phyloP scores from a whole-genome alignment of 129 eudicot species.

The Lonicera japonica region DNA sequence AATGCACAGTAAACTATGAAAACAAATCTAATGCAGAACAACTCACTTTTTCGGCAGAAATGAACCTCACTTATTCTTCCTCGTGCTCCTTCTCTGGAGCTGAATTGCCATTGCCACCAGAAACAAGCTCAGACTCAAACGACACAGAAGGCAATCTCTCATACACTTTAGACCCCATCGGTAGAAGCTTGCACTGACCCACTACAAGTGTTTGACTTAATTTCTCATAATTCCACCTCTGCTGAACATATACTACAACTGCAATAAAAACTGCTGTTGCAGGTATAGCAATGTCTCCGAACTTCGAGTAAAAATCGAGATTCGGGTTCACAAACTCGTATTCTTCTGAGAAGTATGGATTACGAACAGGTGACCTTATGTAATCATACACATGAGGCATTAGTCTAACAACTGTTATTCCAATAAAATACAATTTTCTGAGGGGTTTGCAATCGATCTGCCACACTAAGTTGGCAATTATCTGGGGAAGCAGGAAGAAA shows the following conservation, averaged over 20 bases:
- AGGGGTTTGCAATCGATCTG: constrained; percentile 58
- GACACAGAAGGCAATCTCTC: constrained; percentile 69
- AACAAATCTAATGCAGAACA: not conserved
- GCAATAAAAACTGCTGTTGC: constrained; percentile 46
- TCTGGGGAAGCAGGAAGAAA: constrained; percentile 83
- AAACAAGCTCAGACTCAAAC: constrained; percentile 79
- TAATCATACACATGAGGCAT: constrained; percentile 82
- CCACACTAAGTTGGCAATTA: constrained; percentile 80
- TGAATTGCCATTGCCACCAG: constrained; percentile 30
- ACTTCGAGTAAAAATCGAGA: constrained; percentile 55
- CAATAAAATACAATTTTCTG: constrained; percentile 56
- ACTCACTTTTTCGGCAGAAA: not conserved
- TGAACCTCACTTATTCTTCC: constrained; percentile 29
- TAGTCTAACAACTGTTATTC: constrained; percentile 61
- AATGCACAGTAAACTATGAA: not conserved
- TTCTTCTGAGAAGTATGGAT: constrained; percentile 77
- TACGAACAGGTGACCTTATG: constrained; percentile 40
- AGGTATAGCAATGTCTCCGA: constrained; percentile 70
- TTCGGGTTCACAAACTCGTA: constrained; percentile 76
- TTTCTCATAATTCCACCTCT: constrained; percentile 56
- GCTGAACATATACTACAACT: constrained; percentile 52
- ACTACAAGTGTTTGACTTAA: constrained; percentile 33
- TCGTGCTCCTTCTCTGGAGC: constrained; percentile 32
- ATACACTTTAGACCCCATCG: constrained; percentile 49
- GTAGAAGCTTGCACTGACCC: constrained; percentile 41